Conservation (phyloP, 805 yeast species). For the Yarrowia sp. region DNA sequence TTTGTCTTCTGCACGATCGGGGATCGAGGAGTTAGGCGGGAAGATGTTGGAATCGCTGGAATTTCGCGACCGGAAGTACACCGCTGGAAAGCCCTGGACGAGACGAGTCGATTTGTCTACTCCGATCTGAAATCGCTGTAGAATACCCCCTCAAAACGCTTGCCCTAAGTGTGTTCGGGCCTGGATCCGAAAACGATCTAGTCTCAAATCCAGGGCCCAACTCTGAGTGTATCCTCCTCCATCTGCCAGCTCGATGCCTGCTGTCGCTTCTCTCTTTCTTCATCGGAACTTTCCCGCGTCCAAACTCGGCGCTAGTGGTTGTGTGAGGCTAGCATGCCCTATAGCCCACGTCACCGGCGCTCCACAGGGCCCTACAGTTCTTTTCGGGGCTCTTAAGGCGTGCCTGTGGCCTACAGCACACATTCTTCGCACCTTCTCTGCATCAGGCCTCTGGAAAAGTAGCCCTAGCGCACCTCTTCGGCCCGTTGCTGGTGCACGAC, state of each 20-base stretch:
- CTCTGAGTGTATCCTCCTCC: not conserved
- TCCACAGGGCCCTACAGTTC: too few species aligned
- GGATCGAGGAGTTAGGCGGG: slow-evolving; percentile 2
- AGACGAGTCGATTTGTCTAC: not conserved
- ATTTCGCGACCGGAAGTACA: too few species aligned
- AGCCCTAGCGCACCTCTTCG: not conserved
- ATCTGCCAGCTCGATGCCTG: not conserved
- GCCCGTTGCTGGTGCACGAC: not conserved
- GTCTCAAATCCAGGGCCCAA: slow-evolving; percentile 7
- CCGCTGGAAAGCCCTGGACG: not conserved
- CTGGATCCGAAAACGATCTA: not conserved
- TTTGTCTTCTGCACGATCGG: not conserved
- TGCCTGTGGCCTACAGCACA: not conserved
- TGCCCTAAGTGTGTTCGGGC: not conserved
- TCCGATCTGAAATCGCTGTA: not conserved
- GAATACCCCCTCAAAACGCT: not conserved
- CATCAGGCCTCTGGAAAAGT: not conserved
- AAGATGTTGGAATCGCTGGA: not conserved
- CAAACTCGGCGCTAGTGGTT: not conserved
- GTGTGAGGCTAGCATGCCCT: not conserved
- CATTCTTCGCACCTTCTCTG: not conserved
- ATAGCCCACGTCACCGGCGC: too few species aligned
- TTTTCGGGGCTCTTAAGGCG: too few species aligned
- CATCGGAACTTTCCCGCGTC: not conserved
- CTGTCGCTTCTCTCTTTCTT: not conserved